Evolutionary conservation across 2,329 filamentous ascomycete species (phyloP).

Genomic region (Cladorrhinum sp.): DNA sequence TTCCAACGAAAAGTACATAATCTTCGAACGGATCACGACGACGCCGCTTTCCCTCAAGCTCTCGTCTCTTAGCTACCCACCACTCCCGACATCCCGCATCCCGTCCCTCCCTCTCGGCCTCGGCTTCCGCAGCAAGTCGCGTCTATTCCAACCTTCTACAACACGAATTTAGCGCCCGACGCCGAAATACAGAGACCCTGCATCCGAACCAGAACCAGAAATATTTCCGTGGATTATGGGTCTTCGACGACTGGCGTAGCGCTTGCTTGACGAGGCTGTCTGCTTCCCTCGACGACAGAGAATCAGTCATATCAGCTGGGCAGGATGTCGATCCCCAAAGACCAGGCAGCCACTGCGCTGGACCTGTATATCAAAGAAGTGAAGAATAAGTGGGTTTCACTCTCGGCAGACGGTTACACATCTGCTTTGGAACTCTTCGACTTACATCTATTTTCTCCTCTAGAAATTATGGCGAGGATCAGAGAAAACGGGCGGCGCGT

Average conservation of each 20-base stretch:
- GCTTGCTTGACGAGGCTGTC: slow-evolving; percentile 25
- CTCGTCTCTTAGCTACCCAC: not conserved
- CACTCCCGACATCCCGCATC: not conserved
- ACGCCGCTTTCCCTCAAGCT: not conserved
- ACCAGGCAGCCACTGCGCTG: slow-evolving; percentile 53
- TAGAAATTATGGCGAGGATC: slow-evolving; percentile 43
- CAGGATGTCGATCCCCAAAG: slow-evolving; percentile 37
- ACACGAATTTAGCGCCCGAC: not conserved
- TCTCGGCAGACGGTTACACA: not conserved
- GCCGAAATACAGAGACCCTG: not conserved
- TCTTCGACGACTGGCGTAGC: slow-evolving; percentile 22
- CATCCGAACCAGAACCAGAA: not conserved
- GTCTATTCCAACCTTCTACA: not conserved
- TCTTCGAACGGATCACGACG: too few species aligned
- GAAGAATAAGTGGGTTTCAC: slow-evolving; percentile 50
- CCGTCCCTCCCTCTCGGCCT: not conserved
- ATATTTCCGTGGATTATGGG: slow-evolving; percentile 26
- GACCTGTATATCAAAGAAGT: slow-evolving; percentile 55
- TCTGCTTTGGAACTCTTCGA: not conserved
- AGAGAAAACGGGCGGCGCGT: slow-evolving; percentile 52
- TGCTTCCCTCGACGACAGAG: slow-evolving; percentile 9
- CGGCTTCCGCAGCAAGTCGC: not conserved
- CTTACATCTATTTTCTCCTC: not conserved
- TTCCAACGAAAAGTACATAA: not conserved
- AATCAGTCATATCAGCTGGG: slow-evolving; percentile 5